These are phyloP conservation scores for Pythium plurisporium DNA, from an alignment of 352 stramenopile species.

Conservation along the genomic window DNA sequence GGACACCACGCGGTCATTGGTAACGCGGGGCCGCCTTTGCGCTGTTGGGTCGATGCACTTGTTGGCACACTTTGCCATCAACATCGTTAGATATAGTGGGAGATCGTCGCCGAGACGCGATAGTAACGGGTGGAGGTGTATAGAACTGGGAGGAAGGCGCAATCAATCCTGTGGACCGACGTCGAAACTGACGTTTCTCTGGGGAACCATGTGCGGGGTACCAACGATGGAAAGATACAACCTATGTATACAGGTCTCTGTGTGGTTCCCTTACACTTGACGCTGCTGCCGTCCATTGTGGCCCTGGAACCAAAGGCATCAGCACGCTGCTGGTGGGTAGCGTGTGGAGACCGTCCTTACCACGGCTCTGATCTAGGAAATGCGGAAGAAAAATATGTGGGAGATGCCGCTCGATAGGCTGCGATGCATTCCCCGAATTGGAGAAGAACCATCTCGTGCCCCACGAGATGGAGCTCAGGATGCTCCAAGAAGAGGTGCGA, in stretches of 20 bases:
- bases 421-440: background rate
- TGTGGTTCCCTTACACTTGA: background rate
- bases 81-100: background rate
- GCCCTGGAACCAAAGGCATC: no score
- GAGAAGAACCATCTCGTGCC: slow-evolving; percentile 7
- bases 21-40: background rate
- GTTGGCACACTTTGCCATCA: background rate
- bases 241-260: background rate
- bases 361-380: background rate
- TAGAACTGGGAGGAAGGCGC: no score
- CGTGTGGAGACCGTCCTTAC: background rate
- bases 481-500: background rate
- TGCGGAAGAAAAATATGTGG: background rate
- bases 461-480: background rate
- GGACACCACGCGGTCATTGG: background rate
- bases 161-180: background rate
- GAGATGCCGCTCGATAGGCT: slow-evolving; percentile 1
- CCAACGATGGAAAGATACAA: background rate
- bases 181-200: background rate
- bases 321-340: no score
- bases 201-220: background rate
- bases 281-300: background rate
- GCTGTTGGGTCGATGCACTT: background rate
- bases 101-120: no score
- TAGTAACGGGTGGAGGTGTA: no score